Percentiles rank a stretch among this genome's conserved stretches.
Conservation (phyloP, 1,284 basidiomycete genomes). For the Neotropicomus parvogracilis region DNA sequence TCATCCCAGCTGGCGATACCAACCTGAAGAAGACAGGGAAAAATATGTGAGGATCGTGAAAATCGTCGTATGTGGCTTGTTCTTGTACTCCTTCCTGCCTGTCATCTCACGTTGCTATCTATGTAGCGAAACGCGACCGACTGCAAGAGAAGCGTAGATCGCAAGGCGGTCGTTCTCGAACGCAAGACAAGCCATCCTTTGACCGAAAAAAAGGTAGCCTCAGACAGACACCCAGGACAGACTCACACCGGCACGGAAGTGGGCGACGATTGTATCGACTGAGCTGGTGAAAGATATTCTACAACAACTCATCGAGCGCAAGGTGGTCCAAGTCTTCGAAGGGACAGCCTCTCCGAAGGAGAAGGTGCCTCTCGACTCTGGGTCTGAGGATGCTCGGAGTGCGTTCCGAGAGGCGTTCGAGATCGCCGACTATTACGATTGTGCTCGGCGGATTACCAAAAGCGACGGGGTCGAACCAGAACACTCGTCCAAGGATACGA, state of each 20-base stretch:
- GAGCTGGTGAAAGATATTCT: constrained; percentile 8
- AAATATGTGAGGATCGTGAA: not conserved
- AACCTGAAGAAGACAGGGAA: too few species aligned
- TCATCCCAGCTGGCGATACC: not conserved
- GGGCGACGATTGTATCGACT: too few species aligned
- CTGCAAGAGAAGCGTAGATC: not conserved
- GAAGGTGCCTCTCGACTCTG: too few species aligned
- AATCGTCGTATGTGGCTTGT: not conserved
- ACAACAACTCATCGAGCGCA: not conserved
- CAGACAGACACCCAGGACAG: too few species aligned
- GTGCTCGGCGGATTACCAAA: not conserved
- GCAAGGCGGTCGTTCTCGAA: not conserved
- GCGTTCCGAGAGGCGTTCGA: constrained; percentile 3
- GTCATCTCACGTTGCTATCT: not conserved
- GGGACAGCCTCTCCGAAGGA: too few species aligned
- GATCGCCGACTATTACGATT: too few species aligned
- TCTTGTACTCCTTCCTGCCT: fast-evolving
- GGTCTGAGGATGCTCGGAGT: not conserved
- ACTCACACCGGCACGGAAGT: too few species aligned
- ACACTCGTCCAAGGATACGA: not conserved
- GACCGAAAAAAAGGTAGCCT: too few species aligned
- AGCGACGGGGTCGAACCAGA: not conserved
- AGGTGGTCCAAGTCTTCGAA: constrained; percentile 2
- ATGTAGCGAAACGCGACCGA: constrained; percentile 6
- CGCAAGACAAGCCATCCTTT: not conserved